Evolutionary conservation across 208 protist genomes (phyloP).

Genomic region (Leishmania arabica): DNA sequence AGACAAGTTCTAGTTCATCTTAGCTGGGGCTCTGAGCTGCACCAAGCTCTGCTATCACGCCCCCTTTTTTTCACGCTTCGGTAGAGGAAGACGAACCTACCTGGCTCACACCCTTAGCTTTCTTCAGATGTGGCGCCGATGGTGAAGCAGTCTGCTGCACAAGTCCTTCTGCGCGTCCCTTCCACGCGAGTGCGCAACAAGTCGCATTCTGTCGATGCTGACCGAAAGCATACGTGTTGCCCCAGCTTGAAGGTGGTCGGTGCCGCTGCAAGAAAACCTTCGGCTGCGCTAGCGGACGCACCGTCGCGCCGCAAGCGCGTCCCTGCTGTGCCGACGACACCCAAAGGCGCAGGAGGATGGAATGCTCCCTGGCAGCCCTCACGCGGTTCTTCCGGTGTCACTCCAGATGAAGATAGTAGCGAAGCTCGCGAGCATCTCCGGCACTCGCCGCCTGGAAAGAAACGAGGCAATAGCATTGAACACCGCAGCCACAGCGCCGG

Average conservation of each 20-base stretch:
- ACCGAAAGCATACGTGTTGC: too few species aligned
- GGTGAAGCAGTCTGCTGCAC: not conserved
- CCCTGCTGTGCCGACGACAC: not conserved
- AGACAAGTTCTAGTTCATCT: not conserved
- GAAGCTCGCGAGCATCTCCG: not conserved
- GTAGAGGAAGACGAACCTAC: not conserved
- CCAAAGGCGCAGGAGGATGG: not conserved
- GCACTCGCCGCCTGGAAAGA: not conserved
- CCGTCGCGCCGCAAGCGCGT: not conserved
- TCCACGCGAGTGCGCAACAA: not conserved
- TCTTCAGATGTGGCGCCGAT: not conserved
- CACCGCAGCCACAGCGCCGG: not conserved
- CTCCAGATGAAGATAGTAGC: not conserved
- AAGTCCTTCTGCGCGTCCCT: not conserved
- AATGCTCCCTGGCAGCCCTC: not conserved
- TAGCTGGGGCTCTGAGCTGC: not conserved
- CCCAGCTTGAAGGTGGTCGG: not conserved
- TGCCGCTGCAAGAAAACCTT: not conserved
- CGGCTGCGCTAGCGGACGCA: not conserved
- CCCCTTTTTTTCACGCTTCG: not conserved
- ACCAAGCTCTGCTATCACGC: not conserved
- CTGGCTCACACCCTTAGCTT: not conserved
- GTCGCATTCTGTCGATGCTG: not conserved
- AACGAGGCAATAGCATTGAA: not conserved
- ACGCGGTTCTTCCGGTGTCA: not conserved